Base-by-base conservation (phyloP, 345 rosid species). In the Geranium brycei region DNA sequence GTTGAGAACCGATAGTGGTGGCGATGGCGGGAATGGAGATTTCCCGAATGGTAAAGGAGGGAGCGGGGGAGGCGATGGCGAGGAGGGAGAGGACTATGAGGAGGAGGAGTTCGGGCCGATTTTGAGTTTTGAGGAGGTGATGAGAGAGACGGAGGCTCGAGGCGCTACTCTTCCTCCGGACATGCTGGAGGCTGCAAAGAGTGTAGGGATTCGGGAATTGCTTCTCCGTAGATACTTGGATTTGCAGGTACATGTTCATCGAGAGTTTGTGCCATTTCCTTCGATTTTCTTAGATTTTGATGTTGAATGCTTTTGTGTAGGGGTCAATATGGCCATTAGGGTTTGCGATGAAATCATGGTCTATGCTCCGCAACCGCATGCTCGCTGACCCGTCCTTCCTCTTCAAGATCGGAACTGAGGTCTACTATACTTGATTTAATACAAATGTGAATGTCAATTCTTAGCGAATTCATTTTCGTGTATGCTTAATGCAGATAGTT, bases 401-500 rank as follows among this genome's bases (percentile, higher is more conserved):
- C 62, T 93, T 93, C 76, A 91, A 93, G 77, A 79, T 93, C 66
- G 97, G 96, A 64, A 77, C 87, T 18, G 99, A 90, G 99, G 99
- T 87, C 60, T 71, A 80, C 65, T 41, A 6, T 64, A 14, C 14
- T 8, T 47, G 12, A 6, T 35, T 35, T 35, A 1, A 47, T 47
- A 8, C 11, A 47, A 47, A 13, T 47, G 13, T 47, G 13, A 8
- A 47, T 47, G 3, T 47, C 14, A 8, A 47, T 15, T 47, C 3
- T 47, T 6, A 47, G 11, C 53, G 11, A 47, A 47, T 8, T 47
- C 53, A 47, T 47, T 11, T 7, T 8, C 53, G 11, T 47, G 15
- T 47, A 3, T 47, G 10, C 53, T 6, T 47, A 13, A 65, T 68
- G 76, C 87, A 92, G 97, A 86, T 90, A 75, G 91, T 88, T 64